Percentiles rank a stretch among this genome's conserved stretches.
Conservation (phyloP, 2,329 filamentous ascomycete genomes). For the Penicillium brasilianum region DNA sequence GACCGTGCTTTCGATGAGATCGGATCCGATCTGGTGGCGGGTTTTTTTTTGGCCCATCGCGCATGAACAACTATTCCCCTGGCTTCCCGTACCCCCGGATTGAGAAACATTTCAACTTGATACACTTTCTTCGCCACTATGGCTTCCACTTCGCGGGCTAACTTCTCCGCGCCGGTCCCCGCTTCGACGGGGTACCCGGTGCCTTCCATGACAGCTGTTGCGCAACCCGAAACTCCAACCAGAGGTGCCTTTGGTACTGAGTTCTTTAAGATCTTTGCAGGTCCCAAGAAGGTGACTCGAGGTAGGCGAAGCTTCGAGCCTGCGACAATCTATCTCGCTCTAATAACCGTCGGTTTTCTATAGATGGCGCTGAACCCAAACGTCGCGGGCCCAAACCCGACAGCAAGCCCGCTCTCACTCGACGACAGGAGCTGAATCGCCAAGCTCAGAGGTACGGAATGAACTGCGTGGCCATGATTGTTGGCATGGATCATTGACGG, state of each 20-base stretch:
- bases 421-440: slow-evolving; percentile 90
- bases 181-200: slow-evolving; percentile 21
- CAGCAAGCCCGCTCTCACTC: slow-evolving; percentile 89
- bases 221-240: slow-evolving; percentile 29
- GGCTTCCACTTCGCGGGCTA: slow-evolving; percentile 12
- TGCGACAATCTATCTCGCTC: slow-evolving; percentile 7
- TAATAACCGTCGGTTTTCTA: neutral
- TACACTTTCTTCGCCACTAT: neutral
- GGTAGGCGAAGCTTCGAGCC: slow-evolving; percentile 63
- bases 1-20: slow-evolving; percentile 12
- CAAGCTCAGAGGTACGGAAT: slow-evolving; percentile 84
- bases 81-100: neutral
- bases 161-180: slow-evolving; percentile 20
- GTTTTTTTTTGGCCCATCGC: slow-evolving; percentile 1
- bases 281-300: slow-evolving; percentile 75
- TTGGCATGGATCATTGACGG: slow-evolving; percentile 11
- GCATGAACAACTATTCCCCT: neutral
- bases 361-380: slow-evolving; percentile 85
- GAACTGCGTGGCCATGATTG: neutral
- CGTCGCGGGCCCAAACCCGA: slow-evolving; percentile 94
- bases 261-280: slow-evolving; percentile 61
- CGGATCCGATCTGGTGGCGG: slow-evolving; percentile 7
- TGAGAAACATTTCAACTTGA: slow-evolving; percentile 1
- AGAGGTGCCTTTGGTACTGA: slow-evolving; percentile 33
- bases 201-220: slow-evolving; percentile 18